Percentiles rank a stretch among this genome's conserved stretches.
phyloP scores from a whole-genome alignment of 352 stramenopile genomes.

The Pythium periplocum region DNA sequence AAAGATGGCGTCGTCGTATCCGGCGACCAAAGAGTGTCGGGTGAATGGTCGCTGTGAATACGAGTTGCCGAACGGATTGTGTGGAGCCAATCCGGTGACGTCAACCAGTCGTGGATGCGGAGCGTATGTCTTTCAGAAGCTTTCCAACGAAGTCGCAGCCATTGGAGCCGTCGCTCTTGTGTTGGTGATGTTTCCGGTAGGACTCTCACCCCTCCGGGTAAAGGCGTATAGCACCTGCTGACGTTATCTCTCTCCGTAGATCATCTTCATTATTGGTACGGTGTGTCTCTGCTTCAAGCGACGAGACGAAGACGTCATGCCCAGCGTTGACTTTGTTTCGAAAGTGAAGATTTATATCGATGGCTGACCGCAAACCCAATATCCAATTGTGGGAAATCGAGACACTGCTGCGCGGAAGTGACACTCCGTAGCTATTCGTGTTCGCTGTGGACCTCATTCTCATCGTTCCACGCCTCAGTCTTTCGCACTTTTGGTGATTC shows the following conservation, averaged over 20 bases:
- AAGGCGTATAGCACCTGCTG: too few species aligned
- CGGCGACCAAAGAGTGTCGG: constrained; percentile 43
- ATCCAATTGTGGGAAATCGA: too few species aligned
- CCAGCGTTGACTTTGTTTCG: constrained; percentile 44
- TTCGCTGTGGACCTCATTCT: too few species aligned
- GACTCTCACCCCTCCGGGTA: neutral
- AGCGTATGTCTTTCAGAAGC: constrained; percentile 32
- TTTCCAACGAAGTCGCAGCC: constrained; percentile 36
- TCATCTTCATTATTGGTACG: constrained; percentile 39
- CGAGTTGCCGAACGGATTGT: constrained; percentile 57
- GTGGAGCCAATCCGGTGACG: constrained; percentile 49
- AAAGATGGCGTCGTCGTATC: constrained; percentile 24
- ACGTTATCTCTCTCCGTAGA: constrained; percentile 12
- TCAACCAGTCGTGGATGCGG: constrained; percentile 44
- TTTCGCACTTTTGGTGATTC: too few species aligned
- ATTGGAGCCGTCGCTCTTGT: constrained; percentile 34
- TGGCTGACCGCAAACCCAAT: constrained; percentile 4
- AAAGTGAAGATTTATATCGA: constrained; percentile 19
- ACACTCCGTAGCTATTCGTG: too few species aligned
- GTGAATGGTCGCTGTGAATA: constrained; percentile 38
- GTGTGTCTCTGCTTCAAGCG: constrained; percentile 71
- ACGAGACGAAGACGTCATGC: constrained; percentile 63
- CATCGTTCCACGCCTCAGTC: neutral
- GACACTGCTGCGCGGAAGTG: too few species aligned
- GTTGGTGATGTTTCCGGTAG: constrained; percentile 44